These are phyloP conservation scores for Candida gigantensis DNA, from an alignment of 1,139 yeast genomes.

Conservation along the genomic window DNA sequence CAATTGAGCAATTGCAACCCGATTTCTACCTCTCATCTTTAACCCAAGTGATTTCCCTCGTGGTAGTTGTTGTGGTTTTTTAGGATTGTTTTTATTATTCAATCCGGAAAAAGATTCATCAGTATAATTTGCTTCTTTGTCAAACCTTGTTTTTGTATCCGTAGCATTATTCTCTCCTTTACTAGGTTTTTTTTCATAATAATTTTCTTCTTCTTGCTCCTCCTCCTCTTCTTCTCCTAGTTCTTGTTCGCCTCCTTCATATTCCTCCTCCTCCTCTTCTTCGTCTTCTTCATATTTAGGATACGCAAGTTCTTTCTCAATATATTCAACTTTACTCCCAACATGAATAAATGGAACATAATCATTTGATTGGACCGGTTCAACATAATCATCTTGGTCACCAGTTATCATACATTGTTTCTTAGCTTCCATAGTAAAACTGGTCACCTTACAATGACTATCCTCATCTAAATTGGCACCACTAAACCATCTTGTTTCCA, in stretches of 20 bases:
- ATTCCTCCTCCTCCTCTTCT: slow-evolving; percentile 1
- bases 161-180: slow-evolving; percentile 5
- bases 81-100: slow-evolving; percentile 2
- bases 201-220: slow-evolving; percentile 1
- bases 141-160: background rate
- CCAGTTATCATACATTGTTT: slow-evolving; percentile 27
- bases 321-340: slow-evolving; percentile 19
- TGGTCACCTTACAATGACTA: slow-evolving; percentile 24
- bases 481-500: slow-evolving; percentile 16
- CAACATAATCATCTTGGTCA: slow-evolving; percentile 26
- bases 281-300: slow-evolving; percentile 4
- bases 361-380: slow-evolving; percentile 18
- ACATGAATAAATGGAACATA: slow-evolving; percentile 21
- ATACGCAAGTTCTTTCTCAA: slow-evolving; percentile 9
- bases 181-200: slow-evolving; percentile 1
- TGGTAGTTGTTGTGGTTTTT: slow-evolving; percentile 5
- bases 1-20: slow-evolving; percentile 6
- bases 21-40: slow-evolving; percentile 4
- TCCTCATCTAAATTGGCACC: slow-evolving; percentile 14
- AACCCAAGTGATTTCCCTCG: slow-evolving; percentile 10
- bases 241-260: too few relatives aligned
- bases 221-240: background rate
- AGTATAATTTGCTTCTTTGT: background rate
- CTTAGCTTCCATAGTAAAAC: slow-evolving; percentile 24
- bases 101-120: too few relatives aligned